A percentile compares a stretch with the other conserved stretches of the same genome.
Evolutionary conservation across 2,329 filamentous ascomycete genomes (phyloP).

Genomic region (Falciphora oryzae): DNA sequence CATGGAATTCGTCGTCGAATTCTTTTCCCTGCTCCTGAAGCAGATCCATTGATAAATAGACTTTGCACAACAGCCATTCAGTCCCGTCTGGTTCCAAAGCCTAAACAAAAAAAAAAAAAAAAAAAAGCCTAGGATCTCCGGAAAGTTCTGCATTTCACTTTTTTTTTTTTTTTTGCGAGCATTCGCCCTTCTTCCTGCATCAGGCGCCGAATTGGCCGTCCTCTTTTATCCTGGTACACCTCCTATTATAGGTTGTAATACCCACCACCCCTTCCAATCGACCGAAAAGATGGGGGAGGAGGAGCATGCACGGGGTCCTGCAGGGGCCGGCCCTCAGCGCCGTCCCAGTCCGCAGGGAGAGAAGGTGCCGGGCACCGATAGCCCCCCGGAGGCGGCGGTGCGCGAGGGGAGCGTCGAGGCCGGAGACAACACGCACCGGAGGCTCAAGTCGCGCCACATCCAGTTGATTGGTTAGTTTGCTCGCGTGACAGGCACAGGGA

Average conservation of each 20-base stretch:
- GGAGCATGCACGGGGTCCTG: too few relatives aligned
- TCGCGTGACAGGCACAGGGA: background rate
- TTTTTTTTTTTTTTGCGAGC: background rate
- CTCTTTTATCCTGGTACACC: too few relatives aligned
- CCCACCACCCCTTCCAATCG: background rate
- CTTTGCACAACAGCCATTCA: background rate
- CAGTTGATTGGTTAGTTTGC: conserved; percentile 39
- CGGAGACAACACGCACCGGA: conserved; percentile 42
- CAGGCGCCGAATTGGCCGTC: too few relatives aligned
- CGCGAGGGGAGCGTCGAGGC: conserved; percentile 9
- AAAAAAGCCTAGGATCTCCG: background rate
- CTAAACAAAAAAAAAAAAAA: background rate
- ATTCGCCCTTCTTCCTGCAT: background rate
- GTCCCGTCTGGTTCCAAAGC: background rate
- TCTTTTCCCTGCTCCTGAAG: conserved; percentile 25
- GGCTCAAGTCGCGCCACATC: conserved; percentile 50
- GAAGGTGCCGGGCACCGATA: background rate
- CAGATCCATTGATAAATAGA: conserved; percentile 4
- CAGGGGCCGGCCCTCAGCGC: too few relatives aligned
- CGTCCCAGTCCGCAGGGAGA: background rate
- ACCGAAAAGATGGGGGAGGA: background rate
- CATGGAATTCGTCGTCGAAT: conserved; percentile 23
- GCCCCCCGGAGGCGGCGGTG: conserved; percentile 11
- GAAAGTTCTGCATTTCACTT: background rate
- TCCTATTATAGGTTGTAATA: too few relatives aligned